Evolutionary conservation across 2,329 filamentous ascomycete genomes (phyloP), one percentile per base, ranked within the genome.

Genomic region (Pseudogymnoascus sp.): DNA sequence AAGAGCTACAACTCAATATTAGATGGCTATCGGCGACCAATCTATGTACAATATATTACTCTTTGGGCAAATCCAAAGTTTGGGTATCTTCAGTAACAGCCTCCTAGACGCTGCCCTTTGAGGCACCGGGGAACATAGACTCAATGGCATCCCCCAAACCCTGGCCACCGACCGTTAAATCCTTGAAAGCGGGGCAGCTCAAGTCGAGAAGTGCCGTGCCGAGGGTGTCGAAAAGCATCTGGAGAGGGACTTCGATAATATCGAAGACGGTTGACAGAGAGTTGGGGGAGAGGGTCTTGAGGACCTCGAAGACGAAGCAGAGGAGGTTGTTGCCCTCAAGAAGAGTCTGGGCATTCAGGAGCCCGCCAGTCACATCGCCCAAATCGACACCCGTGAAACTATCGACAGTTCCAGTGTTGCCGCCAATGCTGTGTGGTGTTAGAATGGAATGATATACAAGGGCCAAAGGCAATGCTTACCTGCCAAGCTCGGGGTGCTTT

Each of bases 391-490:
- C 79, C 2, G 75, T 71, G 65, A 81, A 83, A 25, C 74, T 77
- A 69, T 83, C 78, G 16, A 78, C 74, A 3, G 71, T 73, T 20
- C 80, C 79, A 6, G 75, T 75, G 65, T 83, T 83, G 9, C 81
- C 81, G 3, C 81, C 81, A 22, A 83, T 47, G 25, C 28, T 43
- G 9, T 35, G 4, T 47, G 11, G 9, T 50, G 57, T 60, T 41
- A 60, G 57, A 8, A 5, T 1, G 12, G 18, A 32, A 9, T 16
- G n/a, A 4, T 59, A 20, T 34, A n/a, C n/a, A 54, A 18, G n/a
- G 9, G 2, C n/a, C 25, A 12, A 12, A 6, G 25, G 25, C 47
- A 5, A 32, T 32, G 9, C 47, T 54, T 28, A 61, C 61, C 59
- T 58, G 60, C 35, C 61, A 59, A 79, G 73, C 22, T 75, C 70